phyloP scores from a whole-genome alignment of 306 rosid species.

The Castanea sativa region DNA sequence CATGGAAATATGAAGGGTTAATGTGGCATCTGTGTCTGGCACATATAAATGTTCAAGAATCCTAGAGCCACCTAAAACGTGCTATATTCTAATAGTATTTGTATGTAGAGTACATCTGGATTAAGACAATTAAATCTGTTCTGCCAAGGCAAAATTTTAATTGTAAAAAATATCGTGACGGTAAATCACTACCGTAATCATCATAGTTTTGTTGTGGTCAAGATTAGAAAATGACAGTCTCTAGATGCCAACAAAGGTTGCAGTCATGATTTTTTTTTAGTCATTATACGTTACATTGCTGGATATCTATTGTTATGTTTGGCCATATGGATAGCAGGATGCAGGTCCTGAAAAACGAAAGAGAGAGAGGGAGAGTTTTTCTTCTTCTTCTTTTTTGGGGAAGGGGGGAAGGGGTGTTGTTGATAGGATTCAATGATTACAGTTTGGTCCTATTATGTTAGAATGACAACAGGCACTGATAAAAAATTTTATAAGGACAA shows the following conservation, averaged over 20 bases:
- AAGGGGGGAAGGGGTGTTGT: too few relatives aligned
- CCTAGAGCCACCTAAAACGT: neutral
- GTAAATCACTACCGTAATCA: too few relatives aligned
- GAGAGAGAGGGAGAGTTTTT: too few relatives aligned
- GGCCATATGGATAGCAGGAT: neutral
- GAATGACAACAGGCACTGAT: neutral
- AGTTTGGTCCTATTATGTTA: neutral
- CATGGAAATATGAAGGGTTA: neutral
- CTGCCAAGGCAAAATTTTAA: too few relatives aligned
- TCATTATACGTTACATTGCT: too few relatives aligned
- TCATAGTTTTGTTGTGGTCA: too few relatives aligned
- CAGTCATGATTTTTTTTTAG: too few relatives aligned
- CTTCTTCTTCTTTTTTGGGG: too few relatives aligned
- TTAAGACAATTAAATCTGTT: neutral
- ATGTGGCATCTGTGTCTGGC: neutral
- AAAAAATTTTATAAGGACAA: too few relatives aligned
- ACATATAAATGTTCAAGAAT: neutral
- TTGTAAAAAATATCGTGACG: too few relatives aligned
- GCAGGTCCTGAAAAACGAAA: neutral
- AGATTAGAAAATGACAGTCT: neutral
- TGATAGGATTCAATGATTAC: neutral
- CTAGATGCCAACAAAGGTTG: neutral
- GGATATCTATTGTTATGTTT: neutral
- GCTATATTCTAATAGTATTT: neutral
- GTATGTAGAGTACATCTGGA: neutral